Base-by-base conservation (phyloP, 495 filamentous ascomycete genomes). In the Hamigera avellanea region DNA sequence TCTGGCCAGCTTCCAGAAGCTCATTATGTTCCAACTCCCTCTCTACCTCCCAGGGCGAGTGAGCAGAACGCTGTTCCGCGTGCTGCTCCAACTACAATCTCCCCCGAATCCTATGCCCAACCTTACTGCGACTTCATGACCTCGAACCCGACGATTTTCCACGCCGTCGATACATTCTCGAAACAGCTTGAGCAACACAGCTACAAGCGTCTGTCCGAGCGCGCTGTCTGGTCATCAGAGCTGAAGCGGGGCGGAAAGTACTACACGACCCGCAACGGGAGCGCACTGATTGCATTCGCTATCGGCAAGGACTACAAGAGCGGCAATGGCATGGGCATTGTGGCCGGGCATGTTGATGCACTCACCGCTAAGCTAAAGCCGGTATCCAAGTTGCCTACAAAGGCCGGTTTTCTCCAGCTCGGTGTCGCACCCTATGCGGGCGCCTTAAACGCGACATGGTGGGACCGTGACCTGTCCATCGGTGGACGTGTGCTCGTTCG, bases 351-450 rank as follows among this genome's bases (percentile, higher is more conserved):
- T 52, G 78, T 95, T 39, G 91, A 98, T 61, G 88, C 88, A 33
- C 62, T 95, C 35, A 93, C 86, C 1, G 83, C 86, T 37, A 81
- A 71, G 49, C 49, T 95, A 43, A 98, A 98, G 75, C 89, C 89
- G 2, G 76, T 93, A 3, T 80, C 85, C 40, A 85, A 78, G 44
- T 75, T 94, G 42, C 73, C 78, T 6, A 80, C 64, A 33, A 84
- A 80, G 49, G 77, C 81, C 15, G 89, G 89, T 21, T 98, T 85
- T 56, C 46, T 78, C n/a, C 86, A 95, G 62, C 69, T 98, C 3
- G 89, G 81, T 4, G 81, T 98, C 19, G 91, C 91, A 3, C 91
- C 83, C 0, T 98, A 95, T 52, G 91, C 86, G 8, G 87, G 91
- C 23, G 85, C 64, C 14, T 57, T 95, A 36, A 86, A 88, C 44